A percentile compares a stretch with the other conserved stretches of the same genome.
Evolutionary conservation across 257 asterid species (phyloP).

Genomic region (Solanum lycopersicoides): DNA sequence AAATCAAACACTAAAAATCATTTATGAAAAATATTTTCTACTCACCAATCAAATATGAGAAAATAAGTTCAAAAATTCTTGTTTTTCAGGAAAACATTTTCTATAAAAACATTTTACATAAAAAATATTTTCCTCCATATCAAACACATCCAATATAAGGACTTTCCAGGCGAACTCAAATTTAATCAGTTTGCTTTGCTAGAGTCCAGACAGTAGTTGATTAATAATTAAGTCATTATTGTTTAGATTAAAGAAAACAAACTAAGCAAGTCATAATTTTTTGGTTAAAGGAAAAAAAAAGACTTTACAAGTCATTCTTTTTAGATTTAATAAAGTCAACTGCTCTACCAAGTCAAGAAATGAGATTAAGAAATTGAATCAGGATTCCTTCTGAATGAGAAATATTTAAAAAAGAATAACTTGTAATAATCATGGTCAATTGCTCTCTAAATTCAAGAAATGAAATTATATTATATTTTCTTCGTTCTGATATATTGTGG

Average conservation of each 20-base stretch:
- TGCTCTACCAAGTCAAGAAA: too few relatives aligned
- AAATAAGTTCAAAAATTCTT: too few relatives aligned
- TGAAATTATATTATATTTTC: background rate
- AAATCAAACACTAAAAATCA: too few relatives aligned
- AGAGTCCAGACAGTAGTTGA: background rate
- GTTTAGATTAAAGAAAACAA: background rate
- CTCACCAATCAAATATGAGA: too few relatives aligned
- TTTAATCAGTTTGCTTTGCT: background rate
- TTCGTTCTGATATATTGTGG: background rate
- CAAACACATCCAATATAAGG: too few relatives aligned
- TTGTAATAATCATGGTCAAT: background rate
- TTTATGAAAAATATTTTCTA: too few relatives aligned
- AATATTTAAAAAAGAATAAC: too few relatives aligned
- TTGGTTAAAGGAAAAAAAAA: too few relatives aligned
- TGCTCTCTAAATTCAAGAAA: background rate
- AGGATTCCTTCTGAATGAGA: background rate
- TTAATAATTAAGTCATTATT: background rate
- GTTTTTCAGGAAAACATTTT: too few relatives aligned
- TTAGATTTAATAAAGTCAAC: background rate
- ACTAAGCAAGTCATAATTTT: background rate
- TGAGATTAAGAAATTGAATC: background rate
- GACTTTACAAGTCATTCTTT: too few relatives aligned
- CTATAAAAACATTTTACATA: too few relatives aligned
- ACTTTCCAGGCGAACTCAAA: background rate
- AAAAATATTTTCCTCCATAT: too few relatives aligned